Conservation (phyloP, 176 grass and related monocot species). For the Triticum monococcum region DNA sequence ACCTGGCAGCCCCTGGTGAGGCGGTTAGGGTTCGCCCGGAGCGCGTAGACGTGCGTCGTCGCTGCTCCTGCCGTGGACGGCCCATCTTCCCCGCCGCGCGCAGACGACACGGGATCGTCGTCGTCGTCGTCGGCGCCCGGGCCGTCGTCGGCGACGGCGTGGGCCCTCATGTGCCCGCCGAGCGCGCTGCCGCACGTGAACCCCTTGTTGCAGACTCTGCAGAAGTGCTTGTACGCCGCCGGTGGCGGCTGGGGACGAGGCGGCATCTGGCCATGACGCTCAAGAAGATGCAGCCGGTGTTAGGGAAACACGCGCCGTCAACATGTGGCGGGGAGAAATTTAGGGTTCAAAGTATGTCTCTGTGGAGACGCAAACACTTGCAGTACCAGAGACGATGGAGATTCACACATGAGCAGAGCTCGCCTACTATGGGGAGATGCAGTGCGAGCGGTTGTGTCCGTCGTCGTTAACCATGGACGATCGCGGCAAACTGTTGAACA, state of each 20-base stretch:
- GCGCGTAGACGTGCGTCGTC: conserved; percentile 54
- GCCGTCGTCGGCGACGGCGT: conserved; percentile 48
- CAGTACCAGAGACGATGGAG: conserved; percentile 19
- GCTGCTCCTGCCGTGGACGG: background rate
- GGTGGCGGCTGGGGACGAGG: conserved; percentile 8
- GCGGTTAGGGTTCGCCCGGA: conserved; percentile 66
- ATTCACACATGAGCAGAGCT: conserved; percentile 12
- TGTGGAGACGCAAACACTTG: background rate
- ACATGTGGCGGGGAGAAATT: background rate
- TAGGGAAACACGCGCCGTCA: background rate
- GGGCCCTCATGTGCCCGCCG: conserved; percentile 89
- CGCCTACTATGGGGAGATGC: no score
- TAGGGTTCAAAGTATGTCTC: background rate
- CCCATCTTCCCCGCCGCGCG: conserved; percentile 1
- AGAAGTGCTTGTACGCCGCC: conserved; percentile 67
- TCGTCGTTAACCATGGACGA: background rate
- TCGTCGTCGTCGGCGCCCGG: background rate
- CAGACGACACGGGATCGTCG: conserved; percentile 16
- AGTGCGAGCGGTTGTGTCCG: background rate
- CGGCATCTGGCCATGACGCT: conserved; percentile 43
- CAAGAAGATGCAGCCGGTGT: conserved; percentile 6
- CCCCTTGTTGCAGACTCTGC: conserved; percentile 81
- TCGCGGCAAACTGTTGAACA: background rate
- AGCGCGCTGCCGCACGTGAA: conserved; percentile 81
- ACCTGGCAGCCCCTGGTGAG: conserved; percentile 47